These are phyloP conservation scores for Linderina pennispora DNA, from an alignment of 192 early-diverging fungal species.

Conservation along the genomic window DNA sequence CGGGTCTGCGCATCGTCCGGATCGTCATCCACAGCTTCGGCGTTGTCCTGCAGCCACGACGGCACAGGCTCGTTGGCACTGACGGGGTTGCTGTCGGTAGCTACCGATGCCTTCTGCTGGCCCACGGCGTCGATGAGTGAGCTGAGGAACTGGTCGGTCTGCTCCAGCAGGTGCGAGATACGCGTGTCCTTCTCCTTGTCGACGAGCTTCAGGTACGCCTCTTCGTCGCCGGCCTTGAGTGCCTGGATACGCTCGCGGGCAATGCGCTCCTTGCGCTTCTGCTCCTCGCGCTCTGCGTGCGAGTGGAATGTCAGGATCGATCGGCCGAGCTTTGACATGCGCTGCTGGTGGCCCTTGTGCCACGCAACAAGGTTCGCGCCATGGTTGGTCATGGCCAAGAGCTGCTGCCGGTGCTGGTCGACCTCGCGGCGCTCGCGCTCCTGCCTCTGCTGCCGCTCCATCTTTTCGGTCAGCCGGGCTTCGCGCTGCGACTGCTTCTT, in stretches of 20 bases:
- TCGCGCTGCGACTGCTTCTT: constrained; percentile 81
- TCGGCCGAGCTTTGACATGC: constrained; percentile 67
- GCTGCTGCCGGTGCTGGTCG: constrained; percentile 76
- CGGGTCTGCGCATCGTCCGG: constrained; percentile 27
- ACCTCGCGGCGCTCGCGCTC: constrained; percentile 83
- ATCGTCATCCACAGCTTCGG: constrained; percentile 32
- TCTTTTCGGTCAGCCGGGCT: constrained; percentile 79
- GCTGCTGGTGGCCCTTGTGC: constrained; percentile 64
- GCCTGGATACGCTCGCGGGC: constrained; percentile 94
- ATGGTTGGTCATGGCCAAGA: constrained; percentile 69
- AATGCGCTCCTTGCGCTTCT: constrained; percentile 75
- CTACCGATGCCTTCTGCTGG: constrained; percentile 66
- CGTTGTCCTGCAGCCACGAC: constrained; percentile 37
- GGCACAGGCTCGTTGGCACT: constrained; percentile 11
- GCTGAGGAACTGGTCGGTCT: constrained; percentile 82
- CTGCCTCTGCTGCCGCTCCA: constrained; percentile 81
- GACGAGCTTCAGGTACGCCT: constrained; percentile 91
- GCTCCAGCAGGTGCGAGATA: constrained; percentile 83
- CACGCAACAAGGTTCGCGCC: constrained; percentile 61
- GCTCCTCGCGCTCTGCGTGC: constrained; percentile 89
- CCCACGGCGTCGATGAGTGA: constrained; percentile 81
- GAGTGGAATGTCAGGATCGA: constrained; percentile 71
- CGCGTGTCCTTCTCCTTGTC: constrained; percentile 96
- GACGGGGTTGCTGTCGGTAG: constrained; percentile 28
- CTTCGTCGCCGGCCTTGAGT: constrained; percentile 95